Percentiles rank a stretch among this genome's conserved stretches.
Conservation (phyloP, 495 filamentous ascomycete species). For the Penicillium riverlandense region DNA sequence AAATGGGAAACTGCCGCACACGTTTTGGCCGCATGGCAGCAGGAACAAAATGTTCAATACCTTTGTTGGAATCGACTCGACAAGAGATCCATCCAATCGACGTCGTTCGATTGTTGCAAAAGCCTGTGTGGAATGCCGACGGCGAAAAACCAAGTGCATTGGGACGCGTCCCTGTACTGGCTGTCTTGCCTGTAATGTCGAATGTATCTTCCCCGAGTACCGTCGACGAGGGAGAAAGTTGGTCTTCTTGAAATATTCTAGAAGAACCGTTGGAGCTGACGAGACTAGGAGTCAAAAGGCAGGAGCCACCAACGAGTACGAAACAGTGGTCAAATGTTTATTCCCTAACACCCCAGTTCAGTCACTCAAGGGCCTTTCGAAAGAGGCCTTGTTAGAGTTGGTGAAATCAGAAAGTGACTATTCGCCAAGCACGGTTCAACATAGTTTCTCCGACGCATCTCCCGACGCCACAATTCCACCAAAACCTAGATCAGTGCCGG, state of each 20-base stretch:
- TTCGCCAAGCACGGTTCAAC: constrained; percentile 2
- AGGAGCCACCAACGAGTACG: background rate
- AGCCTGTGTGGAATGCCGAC: constrained; percentile 10
- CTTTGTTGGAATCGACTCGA: constrained; percentile 5
- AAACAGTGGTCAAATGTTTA: constrained; percentile 2
- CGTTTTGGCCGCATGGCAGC: too few relatives aligned
- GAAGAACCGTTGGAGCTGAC: too few relatives aligned
- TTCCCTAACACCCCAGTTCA: constrained; percentile 4
- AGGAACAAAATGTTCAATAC: constrained; percentile 8
- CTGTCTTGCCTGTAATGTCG: constrained; percentile 9
- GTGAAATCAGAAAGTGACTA: background rate
- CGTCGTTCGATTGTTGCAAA: constrained; percentile 8
- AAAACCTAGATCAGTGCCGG: background rate
- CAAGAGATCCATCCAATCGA: constrained; percentile 2
- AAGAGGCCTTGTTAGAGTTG: constrained; percentile 1
- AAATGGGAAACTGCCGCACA: too few relatives aligned
- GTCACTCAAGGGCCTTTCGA: constrained; percentile 2
- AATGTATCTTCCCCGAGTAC: constrained; percentile 9
- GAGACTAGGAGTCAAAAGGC: constrained; percentile 5
- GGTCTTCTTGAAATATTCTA: too few relatives aligned
- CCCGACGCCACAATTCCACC: background rate
- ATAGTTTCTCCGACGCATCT: constrained; percentile 4
- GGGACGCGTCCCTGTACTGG: constrained; percentile 9
- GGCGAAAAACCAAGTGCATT: constrained; percentile 10
- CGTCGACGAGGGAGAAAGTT: constrained; percentile 9